Conservation (phyloP, 108 stramenopile genomes). For the Parietichytrium sp. region DNA sequence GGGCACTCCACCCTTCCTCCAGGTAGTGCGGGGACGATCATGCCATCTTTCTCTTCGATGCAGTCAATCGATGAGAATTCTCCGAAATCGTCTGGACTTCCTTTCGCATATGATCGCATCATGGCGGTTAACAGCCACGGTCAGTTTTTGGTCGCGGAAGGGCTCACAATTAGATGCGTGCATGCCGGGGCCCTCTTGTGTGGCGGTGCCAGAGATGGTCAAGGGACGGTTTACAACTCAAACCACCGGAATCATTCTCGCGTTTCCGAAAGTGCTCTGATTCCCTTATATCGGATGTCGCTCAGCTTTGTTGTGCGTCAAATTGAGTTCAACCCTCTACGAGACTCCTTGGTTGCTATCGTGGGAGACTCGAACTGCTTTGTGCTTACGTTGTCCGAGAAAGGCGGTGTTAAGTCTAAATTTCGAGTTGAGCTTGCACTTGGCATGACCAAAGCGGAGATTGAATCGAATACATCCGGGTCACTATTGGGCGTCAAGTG, state of each 20-base stretch:
- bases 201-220: background rate
- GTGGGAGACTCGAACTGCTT: background rate
- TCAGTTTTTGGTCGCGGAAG: conserved; percentile 25
- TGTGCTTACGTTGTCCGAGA: background rate
- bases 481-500: background rate
- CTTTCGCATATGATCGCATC: background rate
- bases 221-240: background rate
- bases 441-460: background rate
- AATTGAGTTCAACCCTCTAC: background rate
- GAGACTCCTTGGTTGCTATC: background rate
- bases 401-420: background rate
- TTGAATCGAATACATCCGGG: background rate
- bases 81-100: background rate
- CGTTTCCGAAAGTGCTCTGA: background rate
- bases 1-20: background rate
- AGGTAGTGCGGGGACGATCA: background rate
- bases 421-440: background rate
- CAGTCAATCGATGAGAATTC: background rate
- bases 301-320: conserved; percentile 20
- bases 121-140: background rate
- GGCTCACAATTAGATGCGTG: background rate
- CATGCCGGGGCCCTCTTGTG: conserved; percentile 11
- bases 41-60: background rate
- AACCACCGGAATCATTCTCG: no score
- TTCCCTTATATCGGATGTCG: background rate